phyloP scores from a whole-genome alignment of 2,329 filamentous ascomycete genomes.

The Ophiostoma sp. region DNA sequence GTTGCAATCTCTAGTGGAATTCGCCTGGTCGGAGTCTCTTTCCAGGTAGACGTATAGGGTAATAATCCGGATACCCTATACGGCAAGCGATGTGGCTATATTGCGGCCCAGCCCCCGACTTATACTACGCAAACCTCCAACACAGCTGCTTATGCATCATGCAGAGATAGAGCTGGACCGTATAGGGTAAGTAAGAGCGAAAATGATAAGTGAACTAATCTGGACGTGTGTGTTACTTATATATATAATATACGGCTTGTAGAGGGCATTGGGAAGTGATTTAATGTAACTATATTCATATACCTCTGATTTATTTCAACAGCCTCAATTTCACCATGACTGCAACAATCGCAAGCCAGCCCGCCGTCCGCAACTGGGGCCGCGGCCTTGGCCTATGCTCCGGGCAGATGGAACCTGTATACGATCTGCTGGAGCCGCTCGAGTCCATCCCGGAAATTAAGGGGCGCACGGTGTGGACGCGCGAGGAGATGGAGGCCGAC shows the following conservation, averaged over 20 bases:
- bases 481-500: constrained; percentile 3
- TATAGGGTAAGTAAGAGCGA: constrained; percentile 7
- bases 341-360: background rate
- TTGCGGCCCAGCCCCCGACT: background rate
- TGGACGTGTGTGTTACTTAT: background rate
- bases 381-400: background rate
- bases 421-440: background rate
- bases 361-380: background rate
- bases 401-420: background rate
- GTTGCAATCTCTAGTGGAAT: background rate
- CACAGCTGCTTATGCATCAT: background rate
- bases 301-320: no score
- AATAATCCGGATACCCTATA: constrained; percentile 1
- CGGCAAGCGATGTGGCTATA: constrained; percentile 3
- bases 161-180: background rate
- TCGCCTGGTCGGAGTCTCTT: background rate
- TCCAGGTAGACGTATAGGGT: background rate
- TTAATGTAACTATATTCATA: no score
- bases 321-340: background rate
- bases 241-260: no score
- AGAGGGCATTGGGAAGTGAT: no score
- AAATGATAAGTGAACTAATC: background rate
- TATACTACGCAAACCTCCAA: background rate
- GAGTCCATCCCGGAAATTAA: background rate
- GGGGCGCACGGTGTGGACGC: background rate